These are phyloP conservation scores for Avena atlantica DNA, from an alignment of 176 grass and related monocot species.

Conservation along the genomic window DNA sequence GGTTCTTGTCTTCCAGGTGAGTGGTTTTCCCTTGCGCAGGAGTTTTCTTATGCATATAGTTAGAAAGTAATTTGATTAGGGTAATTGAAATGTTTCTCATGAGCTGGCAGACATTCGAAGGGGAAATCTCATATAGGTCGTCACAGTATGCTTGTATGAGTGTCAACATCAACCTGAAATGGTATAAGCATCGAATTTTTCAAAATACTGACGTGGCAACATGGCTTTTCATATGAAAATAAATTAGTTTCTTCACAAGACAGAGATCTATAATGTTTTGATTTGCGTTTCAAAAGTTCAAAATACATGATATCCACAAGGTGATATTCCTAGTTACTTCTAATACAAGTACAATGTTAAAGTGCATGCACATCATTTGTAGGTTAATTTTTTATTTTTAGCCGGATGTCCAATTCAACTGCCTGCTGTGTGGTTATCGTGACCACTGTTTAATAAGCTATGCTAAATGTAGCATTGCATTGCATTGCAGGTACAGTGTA, in stretches of 20 bases:
- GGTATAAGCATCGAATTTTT: background rate
- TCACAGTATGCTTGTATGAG: background rate
- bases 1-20: constrained; percentile 50
- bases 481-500: constrained; percentile 69
- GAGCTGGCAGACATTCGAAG: too few species aligned
- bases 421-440: background rate
- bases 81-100: too few species aligned
- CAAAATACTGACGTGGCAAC: background rate
- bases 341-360: constrained; percentile 18
- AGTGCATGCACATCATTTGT: background rate
- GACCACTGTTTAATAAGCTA: constrained; percentile 17
- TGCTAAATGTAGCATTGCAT: constrained; percentile 40
- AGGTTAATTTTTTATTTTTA: background rate
- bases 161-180: background rate
- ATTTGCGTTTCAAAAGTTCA: background rate
- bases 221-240: background rate
- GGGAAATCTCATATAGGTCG: too few species aligned
- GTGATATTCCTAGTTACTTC: constrained; percentile 27
- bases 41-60: constrained; percentile 3
- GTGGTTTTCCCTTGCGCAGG: background rate
- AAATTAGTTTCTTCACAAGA: background rate
- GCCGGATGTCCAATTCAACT: background rate
- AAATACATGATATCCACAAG: background rate
- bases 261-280: background rate
- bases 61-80: background rate